A percentile compares a stretch with the other conserved stretches of the same genome.
phyloP scores from a whole-genome alignment of 768 basidiomycete genomes.

The Boletus sensibilis region DNA sequence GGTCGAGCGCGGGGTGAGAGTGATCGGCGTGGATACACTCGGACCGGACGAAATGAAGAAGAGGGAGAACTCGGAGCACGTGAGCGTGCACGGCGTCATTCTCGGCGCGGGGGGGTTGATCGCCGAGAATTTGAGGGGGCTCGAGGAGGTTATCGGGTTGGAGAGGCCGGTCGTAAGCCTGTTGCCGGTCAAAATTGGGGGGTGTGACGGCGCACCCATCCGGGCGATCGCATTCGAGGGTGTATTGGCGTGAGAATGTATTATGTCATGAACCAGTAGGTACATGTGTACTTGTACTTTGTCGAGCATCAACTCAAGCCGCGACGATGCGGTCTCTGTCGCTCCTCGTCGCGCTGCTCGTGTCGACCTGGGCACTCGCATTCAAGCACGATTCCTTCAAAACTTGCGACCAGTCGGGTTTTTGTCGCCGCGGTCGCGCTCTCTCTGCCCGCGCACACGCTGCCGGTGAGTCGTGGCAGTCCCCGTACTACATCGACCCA shows the following conservation, averaged over 20 bases:
- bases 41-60: conserved; percentile 53
- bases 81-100: conserved; percentile 51
- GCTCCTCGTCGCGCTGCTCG: conserved; percentile 34
- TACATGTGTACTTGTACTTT: not conserved
- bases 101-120: conserved; percentile 63
- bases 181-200: conserved; percentile 55
- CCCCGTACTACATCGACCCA: conserved; percentile 80
- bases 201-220: conserved; percentile 65
- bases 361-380: conserved; percentile 41
- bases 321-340: conserved; percentile 19
- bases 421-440: conserved; percentile 89
- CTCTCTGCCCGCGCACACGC: conserved; percentile 72
- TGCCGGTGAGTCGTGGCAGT: conserved; percentile 62
- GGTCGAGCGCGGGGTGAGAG: conserved; percentile 48
- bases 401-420: conserved; percentile 90
- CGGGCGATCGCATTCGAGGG: conserved; percentile 51
- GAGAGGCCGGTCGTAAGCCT: conserved; percentile 48
- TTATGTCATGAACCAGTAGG: conserved; percentile 3
- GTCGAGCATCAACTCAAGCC: not conserved
- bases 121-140: conserved; percentile 64
- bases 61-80: not conserved
- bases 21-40: conserved; percentile 61
- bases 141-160: conserved; percentile 41
- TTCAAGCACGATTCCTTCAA: conserved; percentile 90
- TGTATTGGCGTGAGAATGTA: conserved; percentile 12